Percentiles rank a stretch among this genome's conserved stretches.
Evolutionary conservation across 805 yeast genomes (phyloP).

Genomic region (Pichia heedii): DNA sequence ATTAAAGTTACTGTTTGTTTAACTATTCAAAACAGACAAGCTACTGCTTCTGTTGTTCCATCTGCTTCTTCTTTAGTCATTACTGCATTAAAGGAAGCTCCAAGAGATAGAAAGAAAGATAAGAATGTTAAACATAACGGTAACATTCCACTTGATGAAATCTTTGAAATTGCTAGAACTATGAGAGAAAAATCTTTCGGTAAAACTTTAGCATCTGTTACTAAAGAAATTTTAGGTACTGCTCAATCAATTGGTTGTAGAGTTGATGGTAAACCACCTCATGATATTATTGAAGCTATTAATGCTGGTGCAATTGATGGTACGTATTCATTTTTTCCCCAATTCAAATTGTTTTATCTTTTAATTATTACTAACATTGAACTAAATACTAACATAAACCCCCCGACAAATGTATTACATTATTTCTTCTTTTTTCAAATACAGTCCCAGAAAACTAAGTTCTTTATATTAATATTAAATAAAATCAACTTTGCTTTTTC

Average conservation of each 20-base stretch:
- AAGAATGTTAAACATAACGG: slow-evolving; percentile 99
- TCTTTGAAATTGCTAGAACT: slow-evolving; percentile 93
- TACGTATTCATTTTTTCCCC: slow-evolving; percentile 23
- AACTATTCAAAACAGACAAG: slow-evolving; percentile 99
- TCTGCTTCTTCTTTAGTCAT: slow-evolving; percentile 98
- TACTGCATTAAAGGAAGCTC: slow-evolving; percentile 99
- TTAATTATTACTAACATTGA: not conserved
- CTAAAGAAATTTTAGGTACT: slow-evolving; percentile 99
- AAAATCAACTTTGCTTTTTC: slow-evolving; percentile 15
- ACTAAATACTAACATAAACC: slow-evolving; percentile 6
- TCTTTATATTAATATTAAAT: slow-evolving; percentile 1
- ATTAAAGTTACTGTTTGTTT: slow-evolving; percentile 98
- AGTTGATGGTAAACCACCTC: slow-evolving; percentile 99
- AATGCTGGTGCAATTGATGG: slow-evolving; percentile 95
- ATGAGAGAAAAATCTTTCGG: slow-evolving; percentile 98
- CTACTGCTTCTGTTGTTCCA: slow-evolving; percentile 97
- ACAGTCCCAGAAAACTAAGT: slow-evolving; percentile 64
- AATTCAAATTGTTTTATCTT: not conserved
- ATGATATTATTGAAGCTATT: slow-evolving; percentile 96
- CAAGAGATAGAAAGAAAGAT: slow-evolving; percentile 99
- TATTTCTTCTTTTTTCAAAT: not conserved
- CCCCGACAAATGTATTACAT: no score
- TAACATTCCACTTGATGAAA: slow-evolving; percentile 95
- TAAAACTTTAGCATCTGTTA: slow-evolving; percentile 91
- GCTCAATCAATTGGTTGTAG: slow-evolving; percentile 99